These are phyloP conservation scores for Fusarium euwallaceae DNA, from an alignment of 2,329 filamentous ascomycete species.

Conservation along the genomic window DNA sequence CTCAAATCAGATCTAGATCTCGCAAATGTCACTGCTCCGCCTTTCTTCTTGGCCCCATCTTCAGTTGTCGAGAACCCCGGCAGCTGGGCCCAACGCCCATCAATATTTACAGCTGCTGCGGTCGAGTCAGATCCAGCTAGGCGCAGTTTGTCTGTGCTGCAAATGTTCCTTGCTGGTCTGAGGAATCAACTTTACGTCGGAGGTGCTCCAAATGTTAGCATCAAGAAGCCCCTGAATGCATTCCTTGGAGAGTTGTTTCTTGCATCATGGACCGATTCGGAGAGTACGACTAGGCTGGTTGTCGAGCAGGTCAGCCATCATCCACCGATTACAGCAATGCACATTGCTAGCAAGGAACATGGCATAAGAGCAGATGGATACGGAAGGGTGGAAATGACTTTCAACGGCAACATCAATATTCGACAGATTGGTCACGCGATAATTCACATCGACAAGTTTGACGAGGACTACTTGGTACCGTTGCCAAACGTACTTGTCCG, in stretches of 20 bases:
- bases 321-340: conserved; percentile 66
- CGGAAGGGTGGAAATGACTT: conserved; percentile 65
- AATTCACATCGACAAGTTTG: conserved; percentile 61
- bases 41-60: conserved; percentile 61
- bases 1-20: conserved; percentile 61
- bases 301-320: conserved; percentile 66
- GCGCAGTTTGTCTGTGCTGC: conserved; percentile 61
- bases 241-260: conserved; percentile 66
- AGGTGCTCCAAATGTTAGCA: conserved; percentile 60
- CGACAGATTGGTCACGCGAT: conserved; percentile 65
- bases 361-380: conserved; percentile 64
- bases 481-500: conserved; percentile 63
- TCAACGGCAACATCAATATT: conserved; percentile 63
- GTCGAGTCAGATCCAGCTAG: conserved; percentile 58
- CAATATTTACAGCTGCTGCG: conserved; percentile 62
- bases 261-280: conserved; percentile 52
- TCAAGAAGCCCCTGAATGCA: conserved; percentile 67
- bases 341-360: conserved; percentile 58
- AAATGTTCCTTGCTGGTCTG: conserved; percentile 62
- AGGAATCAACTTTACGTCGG: conserved; percentile 62
- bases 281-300: conserved; percentile 49
- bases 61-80: conserved; percentile 66
- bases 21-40: conserved; percentile 65
- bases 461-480: conserved; percentile 64
- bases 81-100: conserved; percentile 64